A percentile compares a stretch with the other conserved stretches of the same genome.
Evolutionary conservation across 495 filamentous ascomycete species (phyloP).

Genomic region (Haplographium delicatum): DNA sequence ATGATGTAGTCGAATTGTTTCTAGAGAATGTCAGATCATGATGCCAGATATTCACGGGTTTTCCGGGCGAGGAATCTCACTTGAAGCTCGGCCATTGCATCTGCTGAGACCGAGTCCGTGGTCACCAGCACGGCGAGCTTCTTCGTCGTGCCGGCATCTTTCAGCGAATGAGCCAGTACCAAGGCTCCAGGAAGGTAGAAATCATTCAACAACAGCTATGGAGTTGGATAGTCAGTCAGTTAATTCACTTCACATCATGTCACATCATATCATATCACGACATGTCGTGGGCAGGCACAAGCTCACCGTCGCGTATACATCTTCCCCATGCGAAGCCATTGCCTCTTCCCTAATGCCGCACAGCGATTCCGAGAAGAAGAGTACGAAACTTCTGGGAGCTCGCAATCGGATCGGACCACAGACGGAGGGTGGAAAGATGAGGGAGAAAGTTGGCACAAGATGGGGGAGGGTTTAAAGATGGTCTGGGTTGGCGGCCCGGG

Average conservation of each 20-base stretch:
- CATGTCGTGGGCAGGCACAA: too few relatives aligned
- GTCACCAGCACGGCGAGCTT: constrained; percentile 83
- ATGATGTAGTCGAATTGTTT: constrained; percentile 85
- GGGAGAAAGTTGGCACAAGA: constrained; percentile 1
- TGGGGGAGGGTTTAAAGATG: too few relatives aligned
- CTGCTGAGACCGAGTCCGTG: constrained; percentile 62
- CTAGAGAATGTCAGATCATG: constrained; percentile 37
- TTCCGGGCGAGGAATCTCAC: constrained; percentile 38
- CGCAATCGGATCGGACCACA: neutral
- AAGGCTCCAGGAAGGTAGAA: constrained; percentile 74
- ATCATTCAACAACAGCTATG: constrained; percentile 84
- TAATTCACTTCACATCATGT: too few relatives aligned
- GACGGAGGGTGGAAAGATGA: neutral
- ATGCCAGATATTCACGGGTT: constrained; percentile 6
- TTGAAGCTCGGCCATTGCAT: constrained; percentile 72
- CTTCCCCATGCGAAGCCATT: constrained; percentile 41
- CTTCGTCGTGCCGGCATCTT: constrained; percentile 83
- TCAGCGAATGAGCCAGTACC: constrained; percentile 89
- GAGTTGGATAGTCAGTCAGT: constrained; percentile 6
- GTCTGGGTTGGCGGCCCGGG: too few relatives aligned
- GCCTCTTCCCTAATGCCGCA: constrained; percentile 2
- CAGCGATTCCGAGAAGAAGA: neutral
- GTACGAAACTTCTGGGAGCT: constrained; percentile 6
- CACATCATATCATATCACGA: too few relatives aligned
- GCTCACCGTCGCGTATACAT: constrained; percentile 51